Evolutionary conservation across 164 flowering plant species (phyloP).

Genomic region (Dillenia turbinata): DNA sequence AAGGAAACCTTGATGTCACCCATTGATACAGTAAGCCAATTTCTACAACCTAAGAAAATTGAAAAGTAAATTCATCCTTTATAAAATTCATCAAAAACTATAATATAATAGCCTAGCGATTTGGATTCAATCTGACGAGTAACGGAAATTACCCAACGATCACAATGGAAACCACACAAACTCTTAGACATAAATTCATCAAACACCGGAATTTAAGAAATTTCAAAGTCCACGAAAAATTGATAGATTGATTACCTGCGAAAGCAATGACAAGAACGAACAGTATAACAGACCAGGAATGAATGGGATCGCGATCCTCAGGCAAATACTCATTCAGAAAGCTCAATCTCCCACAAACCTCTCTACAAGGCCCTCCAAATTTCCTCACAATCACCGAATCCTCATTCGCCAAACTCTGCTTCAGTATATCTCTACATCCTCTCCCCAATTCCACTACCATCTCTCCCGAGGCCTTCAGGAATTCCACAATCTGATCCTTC

Average conservation of each 20-base stretch:
- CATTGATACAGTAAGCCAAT: no score
- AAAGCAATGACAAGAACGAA: slow-evolving; percentile 51
- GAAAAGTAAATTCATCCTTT: no score
- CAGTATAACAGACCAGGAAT: slow-evolving; percentile 67
- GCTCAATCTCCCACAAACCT: slow-evolving; percentile 45
- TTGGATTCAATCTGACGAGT: no score
- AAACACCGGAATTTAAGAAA: neutral
- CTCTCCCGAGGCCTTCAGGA: slow-evolving; percentile 69
- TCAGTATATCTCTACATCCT: slow-evolving; percentile 67
- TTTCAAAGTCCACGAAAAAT: neutral
- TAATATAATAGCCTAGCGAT: no score
- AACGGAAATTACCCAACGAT: no score
- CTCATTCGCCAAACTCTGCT: slow-evolving; percentile 60
- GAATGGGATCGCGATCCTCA: slow-evolving; percentile 85
- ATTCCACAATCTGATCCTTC: slow-evolving; percentile 69
- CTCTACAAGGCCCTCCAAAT: slow-evolving; percentile 42
- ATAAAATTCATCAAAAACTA: no score
- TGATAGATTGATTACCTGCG: slow-evolving; percentile 37
- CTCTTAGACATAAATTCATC: no score
- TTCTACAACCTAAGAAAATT: no score
- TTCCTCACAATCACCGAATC: slow-evolving; percentile 62
- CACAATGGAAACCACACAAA: no score
- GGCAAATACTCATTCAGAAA: slow-evolving; percentile 79
- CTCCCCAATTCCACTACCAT: slow-evolving; percentile 66
- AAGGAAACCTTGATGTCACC: no score